Base-by-base conservation (phyloP, 129 eudicot genomes). In the Deinandra increscens region DNA sequence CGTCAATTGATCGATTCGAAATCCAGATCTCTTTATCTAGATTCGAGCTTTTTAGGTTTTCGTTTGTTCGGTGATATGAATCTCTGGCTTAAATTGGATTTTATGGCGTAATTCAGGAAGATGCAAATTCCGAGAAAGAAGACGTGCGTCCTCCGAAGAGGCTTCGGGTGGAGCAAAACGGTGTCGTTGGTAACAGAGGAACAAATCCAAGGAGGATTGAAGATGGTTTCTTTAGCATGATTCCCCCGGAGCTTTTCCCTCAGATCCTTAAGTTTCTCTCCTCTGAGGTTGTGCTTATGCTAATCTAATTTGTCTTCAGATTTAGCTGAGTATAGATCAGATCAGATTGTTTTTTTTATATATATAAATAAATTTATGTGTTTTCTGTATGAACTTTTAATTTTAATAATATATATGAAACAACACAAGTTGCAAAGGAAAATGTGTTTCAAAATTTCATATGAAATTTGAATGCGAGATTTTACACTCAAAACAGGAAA, bases 221-320 rank as follows among this genome's bases (percentile, higher is more conserved):
- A 19, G 87, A 77, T n/a, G 95, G 98, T 26, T 36, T 80, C 63
- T 78, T 89, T 56, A 81, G 88, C 64, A 79, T 80, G 65, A 69
- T 93, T 60, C 98, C 96, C 42, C 90, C 96, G 9, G 98, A 93
- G 75, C 85, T 93, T 74, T 81, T 81, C 45, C 85, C 64, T 78
- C 86, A 89, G 67, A 93, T 93, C 70, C 95, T 93, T 49, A 93
- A 93, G 80, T 93, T 86, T 63, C 88, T 93, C 23, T 93, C 98
- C 0, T 93, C 98, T 6, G 98, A 93, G 96, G 98, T 91, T 46
- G 48, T 42, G 31, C 43, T 66, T 43, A 59, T 58, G 3, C 33
- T 45, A 33, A 23, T 60, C 20, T 54, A 10, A 64, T 71, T 1
- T 54, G 0, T 22, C 29, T 54, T 39, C 42, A 13, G 8, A 2